Evolutionary conservation across 2,329 filamentous ascomycete genomes (phyloP).

Genomic region (Alternaria sp.): DNA sequence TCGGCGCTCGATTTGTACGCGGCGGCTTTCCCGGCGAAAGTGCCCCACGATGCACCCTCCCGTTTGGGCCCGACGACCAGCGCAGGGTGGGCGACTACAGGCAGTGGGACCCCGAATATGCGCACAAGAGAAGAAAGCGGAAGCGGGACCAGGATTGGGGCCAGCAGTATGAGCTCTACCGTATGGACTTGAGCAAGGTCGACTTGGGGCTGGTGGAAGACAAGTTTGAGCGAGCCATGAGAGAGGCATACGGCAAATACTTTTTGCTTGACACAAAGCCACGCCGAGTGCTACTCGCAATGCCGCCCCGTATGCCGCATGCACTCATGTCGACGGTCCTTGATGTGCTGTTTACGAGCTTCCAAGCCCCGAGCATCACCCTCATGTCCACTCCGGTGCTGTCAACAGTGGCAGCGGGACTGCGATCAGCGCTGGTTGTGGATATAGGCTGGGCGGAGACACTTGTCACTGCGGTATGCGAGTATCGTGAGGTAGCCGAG

Average conservation of each 20-base stretch:
- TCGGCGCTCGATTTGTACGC: conserved; percentile 80
- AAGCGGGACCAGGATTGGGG: conserved; percentile 66
- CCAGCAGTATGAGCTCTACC: conserved; percentile 76
- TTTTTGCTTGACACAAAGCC: conserved; percentile 76
- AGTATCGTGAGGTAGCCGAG: conserved; percentile 82
- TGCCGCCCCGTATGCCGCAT: conserved; percentile 80
- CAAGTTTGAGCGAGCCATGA: conserved; percentile 81
- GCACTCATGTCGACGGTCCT: conserved; percentile 78
- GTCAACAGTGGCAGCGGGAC: conserved; percentile 77
- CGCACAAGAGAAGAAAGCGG: conserved; percentile 59
- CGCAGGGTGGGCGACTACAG: conserved; percentile 83
- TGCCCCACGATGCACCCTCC: conserved; percentile 72
- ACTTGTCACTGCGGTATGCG: conserved; percentile 83
- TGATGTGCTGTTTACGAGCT: conserved; percentile 80
- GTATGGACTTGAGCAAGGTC: conserved; percentile 72
- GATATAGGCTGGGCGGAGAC: conserved; percentile 96
- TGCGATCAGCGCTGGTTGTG: conserved; percentile 84
- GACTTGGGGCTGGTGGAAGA: conserved; percentile 85
- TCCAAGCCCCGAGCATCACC: conserved; percentile 81
- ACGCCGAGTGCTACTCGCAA: conserved; percentile 74
- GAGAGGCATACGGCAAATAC: conserved; percentile 83
- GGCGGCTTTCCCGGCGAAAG: conserved; percentile 89
- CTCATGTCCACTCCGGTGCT: conserved; percentile 81
- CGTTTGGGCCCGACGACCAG: conserved; percentile 78
- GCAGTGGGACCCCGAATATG: conserved; percentile 68